Base-by-base conservation (phyloP, 1,284 basidiomycete genomes). In the Lignosus rhinocerotis region DNA sequence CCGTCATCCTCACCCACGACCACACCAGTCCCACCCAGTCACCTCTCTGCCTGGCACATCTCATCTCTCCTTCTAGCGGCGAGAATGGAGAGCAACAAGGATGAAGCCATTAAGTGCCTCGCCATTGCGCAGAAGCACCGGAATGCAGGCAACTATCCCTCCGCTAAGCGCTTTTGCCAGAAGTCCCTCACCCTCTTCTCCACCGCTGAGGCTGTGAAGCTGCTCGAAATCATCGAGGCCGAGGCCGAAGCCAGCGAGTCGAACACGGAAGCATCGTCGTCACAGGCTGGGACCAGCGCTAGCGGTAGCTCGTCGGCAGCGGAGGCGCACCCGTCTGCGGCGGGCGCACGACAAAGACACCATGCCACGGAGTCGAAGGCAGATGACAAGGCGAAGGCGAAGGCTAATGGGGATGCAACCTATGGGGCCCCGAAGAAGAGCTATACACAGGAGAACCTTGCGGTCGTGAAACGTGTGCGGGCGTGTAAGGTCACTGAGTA, bases 401-500 rank as follows among this genome's bases (percentile, higher is more conserved):
- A 63, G 59, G 60, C 70, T 39, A 74, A 74, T 43, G 70, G 72
- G 14, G 79, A 75, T 61, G 79, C 83, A 14, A 43, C 50, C 11
- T 43, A 75, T 78, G 42, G 78, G 78, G 58, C 83, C 80, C 7
- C 81, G 53, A 84, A 87, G 75, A 92, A 93, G 78, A 80, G 93
- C 54, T 98, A 92, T 75, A 97, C 95, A 0, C 73, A 85, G 38
- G 94, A 96, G 64, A 94, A 98, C 74, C 75, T 83, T 31, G 85
- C 87, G 16, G 82, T 97, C 42, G 97, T 99, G 57, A 93, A 92
- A 71, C 81, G 94, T 50, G 90, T 99, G 56, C 84, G 89, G 67
- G 75, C 81, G 34, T 98, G 96, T 77, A 92, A 92, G 72, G 81
- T 88, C 19, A 91, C 92, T 47, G 89, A 94, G 71, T 99, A 97